Evolutionary conservation across 78 protist genomes (phyloP).

Genomic region (Protostelium mycophagum): DNA sequence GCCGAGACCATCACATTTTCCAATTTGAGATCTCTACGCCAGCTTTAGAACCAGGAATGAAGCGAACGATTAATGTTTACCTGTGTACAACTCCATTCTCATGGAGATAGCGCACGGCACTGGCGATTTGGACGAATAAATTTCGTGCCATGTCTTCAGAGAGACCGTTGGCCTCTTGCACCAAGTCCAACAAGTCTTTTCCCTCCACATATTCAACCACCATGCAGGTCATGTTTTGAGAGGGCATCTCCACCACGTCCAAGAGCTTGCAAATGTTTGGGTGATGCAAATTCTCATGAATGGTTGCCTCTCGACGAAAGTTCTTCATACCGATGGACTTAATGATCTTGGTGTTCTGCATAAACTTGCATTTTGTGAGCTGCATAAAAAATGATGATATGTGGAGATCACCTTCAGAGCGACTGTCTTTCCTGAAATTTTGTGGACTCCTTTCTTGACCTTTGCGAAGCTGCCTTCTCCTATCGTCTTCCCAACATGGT

Average conservation of each 20-base stretch:
- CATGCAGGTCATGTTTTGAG: background rate
- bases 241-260: background rate
- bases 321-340: background rate
- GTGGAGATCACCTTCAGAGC: background rate
- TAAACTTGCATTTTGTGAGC: background rate
- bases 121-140: background rate
- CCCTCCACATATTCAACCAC: background rate
- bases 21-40: background rate
- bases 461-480: background rate
- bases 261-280: background rate
- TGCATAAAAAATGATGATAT: no score
- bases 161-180: background rate
- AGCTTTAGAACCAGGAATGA: background rate
- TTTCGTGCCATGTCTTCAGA: background rate
- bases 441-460: background rate
- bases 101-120: background rate
- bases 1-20: background rate
- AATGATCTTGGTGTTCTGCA: background rate
- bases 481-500: background rate
- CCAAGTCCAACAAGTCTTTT: background rate
- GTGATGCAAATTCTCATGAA: background rate
- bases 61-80: background rate
- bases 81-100: background rate
- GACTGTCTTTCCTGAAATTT: background rate
- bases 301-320: background rate